Evolutionary conservation across 2,329 filamentous ascomycete species (phyloP), one percentile per base, ranked within the genome.

Genomic region (Ceratocystis huliohia): DNA sequence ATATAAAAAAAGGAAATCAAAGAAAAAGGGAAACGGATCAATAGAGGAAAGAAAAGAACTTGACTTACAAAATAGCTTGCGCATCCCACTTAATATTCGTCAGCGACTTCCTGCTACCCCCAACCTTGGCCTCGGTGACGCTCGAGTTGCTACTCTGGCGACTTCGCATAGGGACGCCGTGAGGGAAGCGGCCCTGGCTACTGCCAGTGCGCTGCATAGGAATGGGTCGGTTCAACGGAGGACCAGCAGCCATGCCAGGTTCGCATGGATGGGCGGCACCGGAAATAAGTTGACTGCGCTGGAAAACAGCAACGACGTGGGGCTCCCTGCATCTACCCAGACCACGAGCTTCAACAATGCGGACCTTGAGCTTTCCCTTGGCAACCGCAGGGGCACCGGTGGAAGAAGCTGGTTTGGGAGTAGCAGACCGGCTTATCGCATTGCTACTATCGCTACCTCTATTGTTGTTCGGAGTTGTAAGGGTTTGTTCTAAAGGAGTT

Each of bases 151-250:
- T 97, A 77, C 93, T 97, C 74, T 97, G 94, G 66, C 94, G 87
- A 75, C 92, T 97, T 72, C 88, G 87, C 91, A 97, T 96, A 1
- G 94, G 94, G 70, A 99, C 97, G 41, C 91, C 90, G 86, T 96
- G 93, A 17, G 91, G 74, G 4, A 89, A 84, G 64, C 88, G 84
- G 33, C 91, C 89, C 37, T 87, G 88, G 71, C 96, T 91, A 73
- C 89, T 94, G 67, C 87, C 88, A 69, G 88, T 85, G 67, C 88
- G 82, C 72, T 85, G 82, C 67, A 87, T 86, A 0, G 84, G 78
- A 66, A 86, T 80, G 17, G 65, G 65, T n/a, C 61, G 48, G 41
- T 67, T 67, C 44, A 53, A 30, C 7, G 57, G 57, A 13, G 53
- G 50, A 22, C 10, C 63, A 44, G 65, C 65, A 45, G 82, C 81